Evolutionary conservation across 768 basidiomycete genomes (phyloP).

Genomic region (Cystofilobasidium capitatum): DNA sequence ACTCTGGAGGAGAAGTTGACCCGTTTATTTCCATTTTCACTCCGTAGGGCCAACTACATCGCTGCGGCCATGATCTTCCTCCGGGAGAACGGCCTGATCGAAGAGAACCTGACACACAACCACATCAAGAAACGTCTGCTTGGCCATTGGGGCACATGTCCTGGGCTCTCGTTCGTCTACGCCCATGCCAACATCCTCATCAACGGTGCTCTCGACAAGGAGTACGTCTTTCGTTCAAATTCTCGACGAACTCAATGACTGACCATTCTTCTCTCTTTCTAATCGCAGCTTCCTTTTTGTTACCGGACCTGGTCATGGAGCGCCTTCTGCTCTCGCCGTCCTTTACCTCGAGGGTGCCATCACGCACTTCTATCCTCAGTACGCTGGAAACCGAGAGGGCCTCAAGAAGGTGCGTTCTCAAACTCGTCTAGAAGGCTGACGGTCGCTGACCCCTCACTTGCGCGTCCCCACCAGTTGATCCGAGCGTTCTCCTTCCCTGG

Average conservation of each 20-base stretch:
- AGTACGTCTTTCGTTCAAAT: not conserved
- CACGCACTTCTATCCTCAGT: slow-evolving; percentile 43
- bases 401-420: slow-evolving; percentile 38
- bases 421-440: not conserved
- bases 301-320: slow-evolving; percentile 68
- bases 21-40: not conserved
- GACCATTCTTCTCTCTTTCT: not conserved
- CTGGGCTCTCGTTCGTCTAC: slow-evolving; percentile 60
- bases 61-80: slow-evolving; percentile 73
- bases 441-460: too few relatives aligned
- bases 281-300: slow-evolving; percentile 50
- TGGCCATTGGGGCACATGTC: slow-evolving; percentile 75
- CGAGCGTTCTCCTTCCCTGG: slow-evolving; percentile 68
- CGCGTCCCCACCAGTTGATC: slow-evolving; percentile 45
- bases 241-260: not conserved
- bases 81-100: slow-evolving; percentile 58
- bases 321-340: slow-evolving; percentile 74
- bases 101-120: slow-evolving; percentile 49
- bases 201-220: slow-evolving; percentile 51
- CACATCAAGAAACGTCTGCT: slow-evolving; percentile 73
- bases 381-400: slow-evolving; percentile 44
- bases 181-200: slow-evolving; percentile 56
- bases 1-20: not conserved
- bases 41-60: slow-evolving; percentile 33
- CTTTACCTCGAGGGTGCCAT: slow-evolving; percentile 71